phyloP scores from a whole-genome alignment of 352 stramenopile species.

The Pilasporangium apinafurcum region DNA sequence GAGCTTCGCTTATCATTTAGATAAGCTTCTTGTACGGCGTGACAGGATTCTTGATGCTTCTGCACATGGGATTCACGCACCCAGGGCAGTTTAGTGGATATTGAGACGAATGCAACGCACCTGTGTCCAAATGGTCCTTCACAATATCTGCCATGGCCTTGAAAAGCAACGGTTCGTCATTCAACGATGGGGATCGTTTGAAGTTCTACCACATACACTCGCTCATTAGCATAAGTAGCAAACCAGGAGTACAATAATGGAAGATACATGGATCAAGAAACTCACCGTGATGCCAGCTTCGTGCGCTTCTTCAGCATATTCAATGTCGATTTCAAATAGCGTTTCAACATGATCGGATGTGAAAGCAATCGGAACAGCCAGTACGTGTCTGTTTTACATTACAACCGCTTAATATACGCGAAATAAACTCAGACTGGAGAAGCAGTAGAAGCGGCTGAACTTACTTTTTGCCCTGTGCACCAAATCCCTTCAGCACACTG shows the following conservation, averaged over 20 bases:
- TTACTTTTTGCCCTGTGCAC: constrained; percentile 88
- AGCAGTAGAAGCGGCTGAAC: constrained; percentile 5
- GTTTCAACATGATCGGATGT: constrained; percentile 99
- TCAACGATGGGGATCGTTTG: constrained; percentile 93
- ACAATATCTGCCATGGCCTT: constrained; percentile 97
- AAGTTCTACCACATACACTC: constrained; percentile 63
- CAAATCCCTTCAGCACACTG: constrained; percentile 91
- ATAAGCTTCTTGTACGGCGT: constrained; percentile 55
- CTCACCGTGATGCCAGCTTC: constrained; percentile 89
- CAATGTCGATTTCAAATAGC: constrained; percentile 99
- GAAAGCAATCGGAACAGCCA: constrained; percentile 98
- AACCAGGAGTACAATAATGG: no score
- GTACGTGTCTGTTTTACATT: constrained; percentile 68
- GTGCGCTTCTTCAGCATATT: constrained; percentile 96
- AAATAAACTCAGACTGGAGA: not conserved
- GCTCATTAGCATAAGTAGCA: no score
- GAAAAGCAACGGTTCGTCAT: constrained; percentile 94
- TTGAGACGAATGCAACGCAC: constrained; percentile 64
- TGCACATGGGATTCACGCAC: constrained; percentile 81
- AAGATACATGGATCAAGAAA: no score
- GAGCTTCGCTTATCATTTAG: no score
- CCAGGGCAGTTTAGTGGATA: constrained; percentile 83
- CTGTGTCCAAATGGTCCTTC: constrained; percentile 85
- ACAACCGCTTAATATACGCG: not conserved
- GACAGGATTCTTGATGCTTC: constrained; percentile 81